Percentiles rank a stretch among this genome's conserved stretches.
These are phyloP conservation scores for Saccharomycopsis amapae DNA, from an alignment of 805 yeast genomes.

Conservation along the genomic window DNA sequence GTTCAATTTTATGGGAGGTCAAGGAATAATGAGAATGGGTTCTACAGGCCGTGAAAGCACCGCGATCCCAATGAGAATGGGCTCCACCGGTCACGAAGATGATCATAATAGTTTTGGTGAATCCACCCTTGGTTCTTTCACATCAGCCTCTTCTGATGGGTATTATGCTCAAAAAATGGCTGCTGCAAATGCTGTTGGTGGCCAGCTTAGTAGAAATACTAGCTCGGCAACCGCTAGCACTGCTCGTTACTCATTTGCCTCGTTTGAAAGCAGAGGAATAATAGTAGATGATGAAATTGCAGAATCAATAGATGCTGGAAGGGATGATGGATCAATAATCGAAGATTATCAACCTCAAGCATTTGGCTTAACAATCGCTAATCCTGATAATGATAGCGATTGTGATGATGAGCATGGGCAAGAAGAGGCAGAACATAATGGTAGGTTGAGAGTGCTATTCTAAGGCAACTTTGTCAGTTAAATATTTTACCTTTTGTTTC, in stretches of 20 bases:
- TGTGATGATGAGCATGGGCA: constrained; percentile 5
- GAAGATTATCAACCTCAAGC: constrained; percentile 11
- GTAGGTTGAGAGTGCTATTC: constrained; percentile 11
- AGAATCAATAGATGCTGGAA: constrained; percentile 4
- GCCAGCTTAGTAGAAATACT: constrained; percentile 13
- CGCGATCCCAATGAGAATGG: constrained; percentile 16
- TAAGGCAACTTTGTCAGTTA: too few species aligned
- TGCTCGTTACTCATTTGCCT: constrained; percentile 17
- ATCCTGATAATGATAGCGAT: constrained; percentile 19
- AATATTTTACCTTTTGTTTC: too few species aligned
- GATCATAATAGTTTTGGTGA: constrained; percentile 6
- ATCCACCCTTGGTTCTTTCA: constrained; percentile 15
- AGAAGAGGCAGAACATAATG: background rate
- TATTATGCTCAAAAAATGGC: constrained; percentile 17
- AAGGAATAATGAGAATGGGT: constrained; percentile 17
- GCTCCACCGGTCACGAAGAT: constrained; percentile 16
- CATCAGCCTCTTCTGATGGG: constrained; percentile 12
- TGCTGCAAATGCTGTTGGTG: constrained; percentile 1
- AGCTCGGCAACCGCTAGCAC: constrained; percentile 11
- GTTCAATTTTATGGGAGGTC: background rate
- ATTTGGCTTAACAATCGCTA: constrained; percentile 20
- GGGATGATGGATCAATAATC: constrained; percentile 20
- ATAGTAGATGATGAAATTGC: constrained; percentile 18
- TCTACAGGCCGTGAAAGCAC: constrained; percentile 17
- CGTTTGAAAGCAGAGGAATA: constrained; percentile 15